Percentiles rank a stretch among this genome's conserved stretches.
Conservation (phyloP, 1,284 basidiomycete species). For the Mycosarcoma mackinlayi region DNA sequence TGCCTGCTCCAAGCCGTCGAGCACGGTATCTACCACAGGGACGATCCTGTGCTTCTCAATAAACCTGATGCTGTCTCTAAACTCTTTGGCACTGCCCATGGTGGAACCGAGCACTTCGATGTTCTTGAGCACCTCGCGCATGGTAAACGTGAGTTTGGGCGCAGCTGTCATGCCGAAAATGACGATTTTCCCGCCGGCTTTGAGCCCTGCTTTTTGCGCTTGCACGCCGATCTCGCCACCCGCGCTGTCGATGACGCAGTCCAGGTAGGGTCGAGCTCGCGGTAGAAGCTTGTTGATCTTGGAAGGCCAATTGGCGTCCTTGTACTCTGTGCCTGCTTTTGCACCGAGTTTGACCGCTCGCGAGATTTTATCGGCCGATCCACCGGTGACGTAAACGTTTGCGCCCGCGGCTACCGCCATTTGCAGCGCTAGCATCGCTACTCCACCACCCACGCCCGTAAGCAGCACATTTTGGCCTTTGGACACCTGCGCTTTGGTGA, state of each 20-base stretch:
- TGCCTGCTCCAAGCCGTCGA: conserved; percentile 77
- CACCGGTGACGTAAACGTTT: conserved; percentile 84
- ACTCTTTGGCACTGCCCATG: conserved; percentile 84
- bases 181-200: conserved; percentile 78
- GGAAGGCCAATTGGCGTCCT: conserved; percentile 77
- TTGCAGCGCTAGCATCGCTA: conserved; percentile 81
- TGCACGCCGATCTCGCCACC: conserved; percentile 80
- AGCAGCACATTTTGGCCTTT: conserved; percentile 80
- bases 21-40: conserved; percentile 79
- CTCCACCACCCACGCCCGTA: conserved; percentile 74
- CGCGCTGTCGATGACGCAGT: conserved; percentile 82
- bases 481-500: conserved; percentile 77
- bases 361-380: conserved; percentile 77
- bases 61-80: conserved; percentile 79
- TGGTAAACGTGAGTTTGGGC: conserved; percentile 75
- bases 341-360: conserved; percentile 80
- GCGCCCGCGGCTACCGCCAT: conserved; percentile 81
- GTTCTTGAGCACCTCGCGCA: conserved; percentile 83
- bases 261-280: conserved; percentile 71
- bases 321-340: conserved; percentile 81
- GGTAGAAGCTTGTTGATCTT: conserved; percentile 73
- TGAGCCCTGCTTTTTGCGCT: conserved; percentile 74
- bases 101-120: conserved; percentile 79
- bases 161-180: conserved; percentile 76
- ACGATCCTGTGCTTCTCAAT: conserved; percentile 76